Evolutionary conservation across 768 basidiomycete genomes (phyloP).

Genomic region (Dioszegia hungarica): DNA sequence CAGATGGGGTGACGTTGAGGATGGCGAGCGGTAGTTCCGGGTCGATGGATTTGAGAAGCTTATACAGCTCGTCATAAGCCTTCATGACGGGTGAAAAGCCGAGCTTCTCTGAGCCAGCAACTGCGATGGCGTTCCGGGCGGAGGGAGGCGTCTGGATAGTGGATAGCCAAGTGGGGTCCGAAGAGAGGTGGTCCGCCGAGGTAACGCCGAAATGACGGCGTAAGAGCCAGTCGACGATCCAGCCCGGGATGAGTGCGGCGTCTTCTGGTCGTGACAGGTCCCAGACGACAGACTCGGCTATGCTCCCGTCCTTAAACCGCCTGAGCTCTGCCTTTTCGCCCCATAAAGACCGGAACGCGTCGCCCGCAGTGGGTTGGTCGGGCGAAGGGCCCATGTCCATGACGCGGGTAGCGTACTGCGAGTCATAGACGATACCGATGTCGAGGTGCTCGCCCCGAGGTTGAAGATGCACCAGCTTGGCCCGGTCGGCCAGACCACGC

Average conservation of each 20-base stretch:
- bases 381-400: slow-evolving; percentile 88
- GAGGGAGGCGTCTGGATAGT: slow-evolving; percentile 45
- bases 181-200: slow-evolving; percentile 22
- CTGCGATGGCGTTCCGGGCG: slow-evolving; percentile 44
- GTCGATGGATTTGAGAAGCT: slow-evolving; percentile 67
- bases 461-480: slow-evolving; percentile 61
- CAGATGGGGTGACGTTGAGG: slow-evolving; percentile 67
- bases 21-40: slow-evolving; percentile 69
- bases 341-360: slow-evolving; percentile 79
- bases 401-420: slow-evolving; percentile 69
- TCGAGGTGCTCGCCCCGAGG: slow-evolving; percentile 51
- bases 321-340: slow-evolving; percentile 85
- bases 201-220: slow-evolving; percentile 67
- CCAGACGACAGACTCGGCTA: slow-evolving; percentile 95
- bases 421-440: slow-evolving; percentile 72
- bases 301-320: slow-evolving; percentile 92
- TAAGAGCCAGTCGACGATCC: slow-evolving; percentile 71
- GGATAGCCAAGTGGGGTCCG: slow-evolving; percentile 25
- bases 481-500: slow-evolving; percentile 69
- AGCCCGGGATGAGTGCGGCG: slow-evolving; percentile 67
- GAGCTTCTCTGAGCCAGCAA: slow-evolving; percentile 47
- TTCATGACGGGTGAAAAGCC: slow-evolving; percentile 57
- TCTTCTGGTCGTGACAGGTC: slow-evolving; percentile 73
- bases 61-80: slow-evolving; percentile 76
- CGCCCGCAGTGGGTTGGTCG: slow-evolving; percentile 49